Evolutionary conservation across 1,139 yeast species (phyloP).

Genomic region (Sugiyamaella xylanicola): DNA sequence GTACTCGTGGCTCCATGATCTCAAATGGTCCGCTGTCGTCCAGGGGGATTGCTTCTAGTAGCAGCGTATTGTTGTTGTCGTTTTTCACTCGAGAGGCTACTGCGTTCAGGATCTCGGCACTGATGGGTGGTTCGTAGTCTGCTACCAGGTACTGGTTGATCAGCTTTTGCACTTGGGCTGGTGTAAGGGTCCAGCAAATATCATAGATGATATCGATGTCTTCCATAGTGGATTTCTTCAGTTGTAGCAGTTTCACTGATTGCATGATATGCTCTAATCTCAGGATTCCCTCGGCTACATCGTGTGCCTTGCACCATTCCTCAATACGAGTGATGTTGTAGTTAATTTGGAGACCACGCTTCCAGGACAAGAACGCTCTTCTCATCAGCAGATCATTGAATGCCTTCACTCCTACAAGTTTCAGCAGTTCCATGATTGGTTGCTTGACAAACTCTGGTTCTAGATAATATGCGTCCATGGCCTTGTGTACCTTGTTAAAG

Average conservation of each 20-base stretch:
- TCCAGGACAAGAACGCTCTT: constrained; percentile 94
- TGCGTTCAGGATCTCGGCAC: constrained; percentile 76
- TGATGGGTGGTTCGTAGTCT: constrained; percentile 93
- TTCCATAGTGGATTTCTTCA: constrained; percentile 84
- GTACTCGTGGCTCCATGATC: constrained; percentile 78
- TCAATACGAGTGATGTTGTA: constrained; percentile 95
- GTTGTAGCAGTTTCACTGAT: constrained; percentile 90
- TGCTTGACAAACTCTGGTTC: constrained; percentile 84
- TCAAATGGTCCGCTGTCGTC: constrained; percentile 80
- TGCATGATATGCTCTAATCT: constrained; percentile 88
- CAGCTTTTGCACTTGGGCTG: constrained; percentile 90
- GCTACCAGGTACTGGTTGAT: constrained; percentile 89
- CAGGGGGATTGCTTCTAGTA: constrained; percentile 62
- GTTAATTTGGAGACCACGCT: constrained; percentile 94
- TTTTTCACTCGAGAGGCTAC: constrained; percentile 81
- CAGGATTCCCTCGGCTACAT: constrained; percentile 85
- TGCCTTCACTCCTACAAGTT: constrained; percentile 89
- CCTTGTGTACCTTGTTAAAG: constrained; percentile 89
- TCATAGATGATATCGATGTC: constrained; percentile 94
- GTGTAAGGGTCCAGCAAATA: constrained; percentile 90
- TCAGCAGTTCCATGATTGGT: constrained; percentile 79
- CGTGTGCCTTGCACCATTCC: constrained; percentile 98
- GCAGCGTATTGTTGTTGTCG: constrained; percentile 39
- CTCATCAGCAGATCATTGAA: constrained; percentile 96
- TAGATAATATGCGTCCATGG: constrained; percentile 88